phyloP scores from a whole-genome alignment of 148 eudicot genomes.

The Dysphania ambrosioides region DNA sequence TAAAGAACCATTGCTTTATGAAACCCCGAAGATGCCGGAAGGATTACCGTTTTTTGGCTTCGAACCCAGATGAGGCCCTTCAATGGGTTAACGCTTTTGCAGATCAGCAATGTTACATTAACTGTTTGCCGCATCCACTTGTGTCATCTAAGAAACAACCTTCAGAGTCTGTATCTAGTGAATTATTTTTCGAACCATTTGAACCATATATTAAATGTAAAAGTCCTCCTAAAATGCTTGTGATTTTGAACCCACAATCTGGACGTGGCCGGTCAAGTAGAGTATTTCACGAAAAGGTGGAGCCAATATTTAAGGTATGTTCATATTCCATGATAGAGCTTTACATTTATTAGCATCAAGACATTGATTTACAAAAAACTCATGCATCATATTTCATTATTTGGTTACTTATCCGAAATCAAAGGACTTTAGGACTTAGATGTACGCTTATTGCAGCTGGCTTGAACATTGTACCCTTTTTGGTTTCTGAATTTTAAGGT shows the following conservation, averaged over 20 bases:
- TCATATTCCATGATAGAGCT: conserved; percentile 5
- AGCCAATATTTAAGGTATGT: conserved; percentile 92
- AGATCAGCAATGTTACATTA: conserved; percentile 91
- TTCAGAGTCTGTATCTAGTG: conserved; percentile 53
- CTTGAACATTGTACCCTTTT: conserved; percentile 4
- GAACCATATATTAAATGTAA: conserved; percentile 72
- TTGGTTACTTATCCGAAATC: not conserved
- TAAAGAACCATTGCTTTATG: conserved; percentile 55
- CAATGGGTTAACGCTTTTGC: conserved; percentile 95
- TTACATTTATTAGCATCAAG: not conserved
- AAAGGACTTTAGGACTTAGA: not conserved
- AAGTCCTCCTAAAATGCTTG: conserved; percentile 85
- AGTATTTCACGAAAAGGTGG: conserved; percentile 79
- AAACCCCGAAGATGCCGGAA: conserved; percentile 67
- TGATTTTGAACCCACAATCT: conserved; percentile 90
- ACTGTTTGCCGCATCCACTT: conserved; percentile 88
- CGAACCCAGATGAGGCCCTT: conserved; percentile 77
- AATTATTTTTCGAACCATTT: conserved; percentile 59
- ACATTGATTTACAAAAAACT: not conserved
- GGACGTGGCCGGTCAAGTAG: conserved; percentile 95
- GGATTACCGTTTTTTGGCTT: conserved; percentile 82
- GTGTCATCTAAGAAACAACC: conserved; percentile 74
- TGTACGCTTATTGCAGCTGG: not conserved
- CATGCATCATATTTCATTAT: not conserved
- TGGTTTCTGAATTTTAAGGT: not conserved